A percentile compares a stretch with the other conserved stretches of the same genome.
phyloP scores from a whole-genome alignment of 768 basidiomycete species.

The Mycena haematopus region DNA sequence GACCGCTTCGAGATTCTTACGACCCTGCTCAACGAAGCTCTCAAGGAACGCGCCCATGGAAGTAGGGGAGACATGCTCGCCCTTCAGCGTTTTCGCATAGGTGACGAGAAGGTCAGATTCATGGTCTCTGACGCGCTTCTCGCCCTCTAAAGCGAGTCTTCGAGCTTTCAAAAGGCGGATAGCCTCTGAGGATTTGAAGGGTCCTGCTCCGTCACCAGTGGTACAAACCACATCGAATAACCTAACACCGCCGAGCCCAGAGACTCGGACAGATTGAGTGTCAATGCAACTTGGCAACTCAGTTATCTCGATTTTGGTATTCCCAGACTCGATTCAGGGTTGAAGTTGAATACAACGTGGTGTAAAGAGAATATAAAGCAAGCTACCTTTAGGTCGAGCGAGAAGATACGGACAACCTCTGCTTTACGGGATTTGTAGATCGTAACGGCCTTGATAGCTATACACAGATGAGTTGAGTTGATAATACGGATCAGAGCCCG shows the following conservation, averaged over 20 bases:
- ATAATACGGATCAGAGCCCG: not conserved
- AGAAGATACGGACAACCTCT: conserved; percentile 60
- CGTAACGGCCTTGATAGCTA: conserved; percentile 58
- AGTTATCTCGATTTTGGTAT: conserved; percentile 56
- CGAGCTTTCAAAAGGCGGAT: conserved; percentile 45
- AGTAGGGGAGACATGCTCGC: conserved; percentile 46
- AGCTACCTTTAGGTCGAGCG: conserved; percentile 54
- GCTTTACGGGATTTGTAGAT: conserved; percentile 63
- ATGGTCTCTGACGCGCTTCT: conserved; percentile 46
- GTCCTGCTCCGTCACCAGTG: conserved; percentile 33
- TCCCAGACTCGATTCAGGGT: conserved; percentile 49
- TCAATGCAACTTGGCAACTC: conserved; percentile 59
- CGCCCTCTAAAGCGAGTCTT: conserved; percentile 43
- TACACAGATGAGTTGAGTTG: not conserved
- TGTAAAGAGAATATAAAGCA: not conserved
- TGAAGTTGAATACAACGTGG: conserved; percentile 13
- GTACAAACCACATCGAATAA: conserved; percentile 65
- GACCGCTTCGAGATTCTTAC: conserved; percentile 42
- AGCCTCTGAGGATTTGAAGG: conserved; percentile 37
- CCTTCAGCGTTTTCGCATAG: conserved; percentile 52
- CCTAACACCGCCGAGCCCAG: conserved; percentile 53
- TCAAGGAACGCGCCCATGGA: conserved; percentile 50
- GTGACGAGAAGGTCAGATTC: conserved; percentile 49
- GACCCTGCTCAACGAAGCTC: conserved; percentile 46
- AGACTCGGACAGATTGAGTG: conserved; percentile 58